phyloP scores from a whole-genome alignment of 805 yeast species.

The Sugiyamaella floridensis region DNA sequence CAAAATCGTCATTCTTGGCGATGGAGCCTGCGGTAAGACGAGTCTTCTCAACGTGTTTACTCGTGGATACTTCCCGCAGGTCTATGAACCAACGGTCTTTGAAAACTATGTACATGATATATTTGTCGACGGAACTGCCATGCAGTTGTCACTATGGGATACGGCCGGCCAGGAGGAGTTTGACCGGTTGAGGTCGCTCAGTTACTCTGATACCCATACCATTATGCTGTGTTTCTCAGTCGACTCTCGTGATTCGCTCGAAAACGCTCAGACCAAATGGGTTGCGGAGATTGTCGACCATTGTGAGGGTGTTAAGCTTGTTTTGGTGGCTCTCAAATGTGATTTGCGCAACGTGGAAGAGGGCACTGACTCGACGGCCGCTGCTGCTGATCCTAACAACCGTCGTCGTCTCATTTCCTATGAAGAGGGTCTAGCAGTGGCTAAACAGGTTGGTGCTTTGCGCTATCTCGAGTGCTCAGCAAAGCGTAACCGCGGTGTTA shows the following conservation, averaged over 20 bases:
- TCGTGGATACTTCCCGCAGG: slow-evolving; percentile 96
- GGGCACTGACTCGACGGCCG: slow-evolving; percentile 26
- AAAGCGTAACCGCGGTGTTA: slow-evolving; percentile 94
- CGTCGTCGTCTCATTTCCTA: slow-evolving; percentile 57
- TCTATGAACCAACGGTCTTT: slow-evolving; percentile 95
- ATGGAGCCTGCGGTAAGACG: slow-evolving; percentile 98
- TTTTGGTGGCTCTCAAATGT: slow-evolving; percentile 89
- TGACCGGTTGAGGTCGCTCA: slow-evolving; percentile 84
- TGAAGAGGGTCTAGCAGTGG: slow-evolving; percentile 90
- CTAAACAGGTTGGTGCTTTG: slow-evolving; percentile 87
- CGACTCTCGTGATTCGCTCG: slow-evolving; percentile 89
- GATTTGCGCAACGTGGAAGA: slow-evolving; percentile 59
- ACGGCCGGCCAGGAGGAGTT: slow-evolving; percentile 99
- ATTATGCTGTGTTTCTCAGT: slow-evolving; percentile 94
- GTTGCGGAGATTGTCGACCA: slow-evolving; percentile 95
- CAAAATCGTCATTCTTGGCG: slow-evolving; percentile 90
- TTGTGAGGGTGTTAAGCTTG: slow-evolving; percentile 92
- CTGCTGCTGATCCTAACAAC: slow-evolving; percentile 29
- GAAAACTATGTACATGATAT: slow-evolving; percentile 97
- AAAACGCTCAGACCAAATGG: slow-evolving; percentile 94
- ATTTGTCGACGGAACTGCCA: slow-evolving; percentile 87
- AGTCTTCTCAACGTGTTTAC: slow-evolving; percentile 92
- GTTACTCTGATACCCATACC: slow-evolving; percentile 93
- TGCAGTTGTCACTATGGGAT: slow-evolving; percentile 92
- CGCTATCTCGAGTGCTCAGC: slow-evolving; percentile 96